phyloP scores from a whole-genome alignment of 176 grass and related monocot species.

The Carex kokanica region DNA sequence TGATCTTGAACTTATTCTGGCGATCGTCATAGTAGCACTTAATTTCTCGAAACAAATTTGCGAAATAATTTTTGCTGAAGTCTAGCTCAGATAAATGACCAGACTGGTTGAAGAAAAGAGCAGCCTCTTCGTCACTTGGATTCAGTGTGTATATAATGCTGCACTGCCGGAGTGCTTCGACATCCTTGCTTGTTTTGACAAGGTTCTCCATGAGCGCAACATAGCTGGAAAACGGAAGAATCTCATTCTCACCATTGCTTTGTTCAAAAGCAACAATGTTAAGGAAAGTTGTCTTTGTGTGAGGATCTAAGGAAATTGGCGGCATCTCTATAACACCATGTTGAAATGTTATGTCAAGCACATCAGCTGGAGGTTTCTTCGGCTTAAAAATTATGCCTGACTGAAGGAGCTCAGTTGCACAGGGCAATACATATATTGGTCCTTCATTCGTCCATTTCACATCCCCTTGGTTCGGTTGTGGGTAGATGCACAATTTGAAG shows the following conservation, averaged over 20 bases:
- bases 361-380: neutral
- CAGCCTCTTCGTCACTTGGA: neutral
- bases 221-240: conserved; percentile 9
- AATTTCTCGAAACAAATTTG: conserved; percentile 11
- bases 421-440: neutral
- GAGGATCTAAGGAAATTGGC: neutral
- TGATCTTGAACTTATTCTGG: no score
- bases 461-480: neutral
- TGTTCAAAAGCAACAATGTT: conserved; percentile 19
- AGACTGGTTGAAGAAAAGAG: conserved; percentile 11
- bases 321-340: conserved; percentile 9
- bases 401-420: conserved; percentile 14
- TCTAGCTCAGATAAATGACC: neutral
- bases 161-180: neutral
- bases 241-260: neutral
- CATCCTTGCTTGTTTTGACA: conserved; percentile 21
- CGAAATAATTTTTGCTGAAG: neutral
- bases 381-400: neutral
- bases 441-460: neutral
- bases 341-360: conserved; percentile 15
- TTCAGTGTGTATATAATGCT: neutral
- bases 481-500: neutral
- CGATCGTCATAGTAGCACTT: neutral
- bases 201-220: conserved; percentile 12
- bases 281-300: neutral